Evolutionary conservation across 2,329 filamentous ascomycete species (phyloP).

Genomic region (Monilinia fructicola): DNA sequence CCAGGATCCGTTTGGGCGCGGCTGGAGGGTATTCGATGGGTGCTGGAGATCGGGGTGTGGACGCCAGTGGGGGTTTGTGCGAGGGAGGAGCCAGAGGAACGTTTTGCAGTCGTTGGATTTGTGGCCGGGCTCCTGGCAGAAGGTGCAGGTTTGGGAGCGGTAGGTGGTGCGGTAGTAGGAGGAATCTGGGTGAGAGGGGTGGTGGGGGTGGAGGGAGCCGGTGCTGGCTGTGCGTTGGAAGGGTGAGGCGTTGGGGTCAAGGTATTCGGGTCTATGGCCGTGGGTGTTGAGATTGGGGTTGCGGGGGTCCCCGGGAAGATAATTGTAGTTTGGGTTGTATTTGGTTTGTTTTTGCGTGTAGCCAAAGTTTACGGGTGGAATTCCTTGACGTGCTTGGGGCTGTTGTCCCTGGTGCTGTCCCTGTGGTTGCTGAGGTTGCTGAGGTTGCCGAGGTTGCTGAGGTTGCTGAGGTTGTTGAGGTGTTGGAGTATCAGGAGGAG

Average conservation of each 20-base stretch:
- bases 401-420: neutral
- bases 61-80: neutral
- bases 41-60: neutral
- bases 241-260: no score
- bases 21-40: neutral
- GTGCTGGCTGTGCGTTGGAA: neutral
- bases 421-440: no score
- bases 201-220: neutral
- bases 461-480: no score
- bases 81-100: neutral
- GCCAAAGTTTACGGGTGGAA: neutral
- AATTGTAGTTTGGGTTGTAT: neutral
- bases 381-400: neutral
- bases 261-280: neutral
- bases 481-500: neutral
- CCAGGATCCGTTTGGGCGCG: neutral
- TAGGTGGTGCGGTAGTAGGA: neutral
- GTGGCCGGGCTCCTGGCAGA: neutral
- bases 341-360: neutral
- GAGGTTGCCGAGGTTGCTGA: no score
- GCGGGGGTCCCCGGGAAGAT: neutral
- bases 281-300: neutral
- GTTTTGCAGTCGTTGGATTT: neutral
- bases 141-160: neutral
- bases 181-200: conserved; percentile 5